phyloP scores from a whole-genome alignment of 495 filamentous ascomycete genomes.

The Aspergillus asperescens region DNA sequence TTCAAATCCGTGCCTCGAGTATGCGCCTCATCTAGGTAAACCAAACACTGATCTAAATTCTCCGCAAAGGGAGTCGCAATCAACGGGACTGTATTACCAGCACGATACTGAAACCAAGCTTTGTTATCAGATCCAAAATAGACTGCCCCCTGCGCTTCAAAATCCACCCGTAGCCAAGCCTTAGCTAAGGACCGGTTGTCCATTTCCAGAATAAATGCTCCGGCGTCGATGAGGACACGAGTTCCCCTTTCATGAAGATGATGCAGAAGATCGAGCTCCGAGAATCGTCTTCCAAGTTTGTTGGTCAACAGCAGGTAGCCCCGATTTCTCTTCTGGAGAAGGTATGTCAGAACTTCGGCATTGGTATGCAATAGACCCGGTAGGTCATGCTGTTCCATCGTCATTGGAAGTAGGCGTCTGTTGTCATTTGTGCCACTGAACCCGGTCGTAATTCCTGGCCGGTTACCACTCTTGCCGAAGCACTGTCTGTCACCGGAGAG shows the following conservation, averaged over 20 bases:
- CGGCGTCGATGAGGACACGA: constrained; percentile 62
- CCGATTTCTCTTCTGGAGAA: constrained; percentile 36
- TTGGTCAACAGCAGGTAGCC: background rate
- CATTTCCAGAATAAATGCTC: constrained; percentile 62
- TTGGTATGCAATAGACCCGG: constrained; percentile 55
- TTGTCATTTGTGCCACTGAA: constrained; percentile 73
- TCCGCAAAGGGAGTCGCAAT: constrained; percentile 53
- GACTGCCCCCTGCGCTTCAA: constrained; percentile 45
- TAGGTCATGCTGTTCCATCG: constrained; percentile 52
- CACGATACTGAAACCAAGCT: constrained; percentile 37
- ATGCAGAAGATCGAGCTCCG: constrained; percentile 15
- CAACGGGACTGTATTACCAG: constrained; percentile 43
- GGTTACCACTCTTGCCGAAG: too few relatives aligned
- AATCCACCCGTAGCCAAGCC: constrained; percentile 43
- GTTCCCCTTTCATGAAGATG: constrained; percentile 44
- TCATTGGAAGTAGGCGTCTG: constrained; percentile 50
- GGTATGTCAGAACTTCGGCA: constrained; percentile 52
- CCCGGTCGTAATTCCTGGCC: constrained; percentile 48
- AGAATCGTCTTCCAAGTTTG: constrained; percentile 1
- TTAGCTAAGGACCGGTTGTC: constrained; percentile 45
- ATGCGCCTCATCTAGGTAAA: constrained; percentile 72
- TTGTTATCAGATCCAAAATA: constrained; percentile 50
- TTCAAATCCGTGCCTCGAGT: constrained; percentile 69
- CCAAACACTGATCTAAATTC: constrained; percentile 54
- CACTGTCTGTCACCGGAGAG: too few relatives aligned